Conservation (phyloP, 306 rosid genomes). For the Lagenaria siceraria region DNA sequence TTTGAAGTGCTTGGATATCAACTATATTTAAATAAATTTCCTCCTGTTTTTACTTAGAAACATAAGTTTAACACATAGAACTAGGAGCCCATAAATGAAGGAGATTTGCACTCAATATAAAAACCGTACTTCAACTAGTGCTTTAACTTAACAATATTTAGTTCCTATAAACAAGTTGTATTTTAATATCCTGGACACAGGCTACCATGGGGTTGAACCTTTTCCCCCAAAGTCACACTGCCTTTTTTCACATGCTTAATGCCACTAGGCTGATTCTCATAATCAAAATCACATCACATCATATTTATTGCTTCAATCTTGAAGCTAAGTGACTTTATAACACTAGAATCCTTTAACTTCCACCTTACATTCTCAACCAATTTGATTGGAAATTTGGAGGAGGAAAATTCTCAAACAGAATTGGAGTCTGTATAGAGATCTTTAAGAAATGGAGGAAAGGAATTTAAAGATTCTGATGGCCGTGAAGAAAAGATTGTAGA, state of each 20-base stretch:
- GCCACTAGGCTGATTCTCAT: no score
- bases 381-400: background rate
- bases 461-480: no score
- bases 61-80: background rate
- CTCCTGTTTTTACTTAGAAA: background rate
- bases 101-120: background rate
- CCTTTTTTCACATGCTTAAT: no score
- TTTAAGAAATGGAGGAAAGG: no score
- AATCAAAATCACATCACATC: background rate
- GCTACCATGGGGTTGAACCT: background rate
- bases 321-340: no score
- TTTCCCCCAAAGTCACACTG: background rate
- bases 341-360: no score
- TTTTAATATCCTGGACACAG: background rate
- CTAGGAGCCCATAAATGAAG: background rate
- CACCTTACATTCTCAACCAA: background rate
- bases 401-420: no score
- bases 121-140: background rate
- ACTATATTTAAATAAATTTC: background rate
- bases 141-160: background rate
- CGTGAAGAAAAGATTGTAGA: no score
- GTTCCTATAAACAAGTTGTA: background rate
- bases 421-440: no score
- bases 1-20: background rate
- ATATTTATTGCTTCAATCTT: background rate